These are phyloP conservation scores for Mycosphaerella sp. DNA, from an alignment of 2,329 filamentous ascomycete genomes.

Conservation along the genomic window DNA sequence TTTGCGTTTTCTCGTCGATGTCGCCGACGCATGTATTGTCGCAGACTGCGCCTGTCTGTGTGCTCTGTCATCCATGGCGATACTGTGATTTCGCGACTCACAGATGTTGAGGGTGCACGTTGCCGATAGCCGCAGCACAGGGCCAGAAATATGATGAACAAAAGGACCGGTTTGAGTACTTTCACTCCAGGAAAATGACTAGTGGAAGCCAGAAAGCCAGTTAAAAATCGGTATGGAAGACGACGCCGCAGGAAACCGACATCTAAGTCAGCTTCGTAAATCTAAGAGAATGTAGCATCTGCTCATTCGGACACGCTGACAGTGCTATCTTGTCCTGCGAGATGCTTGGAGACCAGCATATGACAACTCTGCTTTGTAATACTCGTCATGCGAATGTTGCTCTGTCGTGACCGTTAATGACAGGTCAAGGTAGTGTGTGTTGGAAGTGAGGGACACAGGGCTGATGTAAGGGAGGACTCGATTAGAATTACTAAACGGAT, in stretches of 20 bases:
- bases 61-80: conserved; percentile 4
- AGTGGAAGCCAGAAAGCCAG: not conserved
- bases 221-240: not conserved
- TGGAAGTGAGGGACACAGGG: not conserved
- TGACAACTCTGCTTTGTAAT: not conserved
- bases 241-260: too few species aligned
- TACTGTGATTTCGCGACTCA: not conserved
- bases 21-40: not conserved
- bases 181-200: not conserved
- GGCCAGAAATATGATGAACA: not conserved
- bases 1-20: conserved; percentile 13
- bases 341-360: not conserved
- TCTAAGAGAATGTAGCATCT: not conserved
- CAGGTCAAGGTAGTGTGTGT: not conserved
- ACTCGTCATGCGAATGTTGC: not conserved
- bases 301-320: not conserved
- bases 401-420: too few species aligned
- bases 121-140: not conserved
- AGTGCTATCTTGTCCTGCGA: not conserved
- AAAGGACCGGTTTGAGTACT: not conserved
- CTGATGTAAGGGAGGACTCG: too few species aligned
- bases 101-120: not conserved
- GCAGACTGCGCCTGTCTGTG: not conserved
- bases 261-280: too few species aligned
- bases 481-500: too few species aligned